Percentiles rank a stretch among this genome's conserved stretches.
Evolutionary conservation across 352 stramenopile species (phyloP).

Genomic region (Pythium grandisporangium): DNA sequence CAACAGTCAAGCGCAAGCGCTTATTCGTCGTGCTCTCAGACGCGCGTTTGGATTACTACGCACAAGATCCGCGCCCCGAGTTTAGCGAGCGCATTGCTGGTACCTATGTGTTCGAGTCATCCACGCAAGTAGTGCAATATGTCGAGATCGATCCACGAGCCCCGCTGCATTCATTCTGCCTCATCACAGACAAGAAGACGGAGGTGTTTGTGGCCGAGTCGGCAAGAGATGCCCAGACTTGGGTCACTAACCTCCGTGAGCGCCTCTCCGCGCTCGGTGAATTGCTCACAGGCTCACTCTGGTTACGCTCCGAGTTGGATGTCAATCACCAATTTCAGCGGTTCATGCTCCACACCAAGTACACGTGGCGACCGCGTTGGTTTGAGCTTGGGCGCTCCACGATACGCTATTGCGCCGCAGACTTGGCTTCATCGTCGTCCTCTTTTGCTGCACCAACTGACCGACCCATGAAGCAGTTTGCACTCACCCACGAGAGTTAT

Average conservation of each 20-base stretch:
- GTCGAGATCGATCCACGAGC: conserved; percentile 52
- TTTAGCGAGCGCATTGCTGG: conserved; percentile 49
- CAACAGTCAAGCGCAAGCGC: conserved; percentile 35
- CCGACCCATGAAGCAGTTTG: conserved; percentile 60
- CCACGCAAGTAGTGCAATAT: conserved; percentile 44
- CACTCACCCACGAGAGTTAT: conserved; percentile 39
- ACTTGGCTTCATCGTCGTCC: too few species aligned
- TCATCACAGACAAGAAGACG: conserved; percentile 50
- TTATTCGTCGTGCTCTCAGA: conserved; percentile 72
- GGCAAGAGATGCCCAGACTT: conserved; percentile 28
- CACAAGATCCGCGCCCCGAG: conserved; percentile 38
- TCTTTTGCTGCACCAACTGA: conserved; percentile 14
- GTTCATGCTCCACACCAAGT: conserved; percentile 45
- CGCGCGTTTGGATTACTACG: conserved; percentile 70
- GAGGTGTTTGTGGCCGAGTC: conserved; percentile 55
- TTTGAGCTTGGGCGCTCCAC: conserved; percentile 47
- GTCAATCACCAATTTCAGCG: conserved; percentile 41
- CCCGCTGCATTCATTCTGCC: conserved; percentile 41
- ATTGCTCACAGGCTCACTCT: conserved; percentile 34
- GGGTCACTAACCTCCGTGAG: conserved; percentile 37
- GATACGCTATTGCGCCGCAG: conserved; percentile 30
- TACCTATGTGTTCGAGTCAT: conserved; percentile 35
- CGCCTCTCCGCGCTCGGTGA: conserved; percentile 35
- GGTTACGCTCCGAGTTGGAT: conserved; percentile 45
- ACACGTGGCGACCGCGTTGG: conserved; percentile 47